These are phyloP conservation scores for Lophiostoma macrostomum DNA, from an alignment of 495 filamentous ascomycete species.

Conservation along the genomic window DNA sequence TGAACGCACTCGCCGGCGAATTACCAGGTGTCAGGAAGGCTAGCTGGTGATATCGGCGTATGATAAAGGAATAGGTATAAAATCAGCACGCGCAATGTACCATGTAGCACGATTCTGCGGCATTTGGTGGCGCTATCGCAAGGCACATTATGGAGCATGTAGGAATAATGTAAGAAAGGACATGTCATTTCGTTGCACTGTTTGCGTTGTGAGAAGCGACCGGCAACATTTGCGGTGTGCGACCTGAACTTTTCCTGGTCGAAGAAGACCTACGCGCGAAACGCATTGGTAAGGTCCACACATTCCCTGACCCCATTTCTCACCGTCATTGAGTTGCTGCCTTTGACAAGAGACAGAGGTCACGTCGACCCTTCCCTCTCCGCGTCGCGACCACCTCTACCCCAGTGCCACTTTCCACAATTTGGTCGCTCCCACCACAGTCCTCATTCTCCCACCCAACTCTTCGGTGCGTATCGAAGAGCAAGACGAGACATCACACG, in stretches of 20 bases:
- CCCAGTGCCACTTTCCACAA: too few species aligned
- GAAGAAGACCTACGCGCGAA: too few species aligned
- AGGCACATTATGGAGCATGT: neutral
- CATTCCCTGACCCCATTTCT: too few species aligned
- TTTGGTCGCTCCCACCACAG: too few species aligned
- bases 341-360: too few species aligned
- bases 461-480: neutral
- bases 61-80: neutral
- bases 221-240: too few species aligned
- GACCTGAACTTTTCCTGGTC: too few species aligned
- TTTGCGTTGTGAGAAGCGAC: too few species aligned
- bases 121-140: conserved; percentile 16
- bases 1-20: conserved; percentile 82
- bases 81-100: conserved; percentile 1
- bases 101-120: neutral
- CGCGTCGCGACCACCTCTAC: neutral
- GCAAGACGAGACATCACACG: neutral
- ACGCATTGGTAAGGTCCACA: too few species aligned
- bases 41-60: conserved; percentile 62
- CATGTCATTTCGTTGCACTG: neutral
- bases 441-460: too few species aligned
- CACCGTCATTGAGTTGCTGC: too few species aligned
- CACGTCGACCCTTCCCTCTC: neutral
- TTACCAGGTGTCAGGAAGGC: conserved; percentile 94
- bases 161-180: conserved; percentile 15